Evolutionary conservation across 1,139 yeast genomes (phyloP).

Genomic region (Kazachstania sp.): DNA sequence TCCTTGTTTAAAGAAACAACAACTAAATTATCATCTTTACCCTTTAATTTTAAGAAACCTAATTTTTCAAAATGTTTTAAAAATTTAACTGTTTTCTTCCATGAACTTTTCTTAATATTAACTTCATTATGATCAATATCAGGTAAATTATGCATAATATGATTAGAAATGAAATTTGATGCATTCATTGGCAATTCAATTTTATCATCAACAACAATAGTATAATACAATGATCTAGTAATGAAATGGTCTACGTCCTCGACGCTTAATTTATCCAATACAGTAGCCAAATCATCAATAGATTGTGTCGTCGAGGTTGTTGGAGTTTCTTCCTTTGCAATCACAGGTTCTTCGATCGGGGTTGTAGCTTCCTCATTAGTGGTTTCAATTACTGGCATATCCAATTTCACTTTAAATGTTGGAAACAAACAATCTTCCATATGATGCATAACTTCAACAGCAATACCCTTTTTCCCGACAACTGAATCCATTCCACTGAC

Average conservation of each 20-base stretch:
- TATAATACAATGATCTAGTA: conserved; percentile 56
- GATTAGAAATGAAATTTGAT: conserved; percentile 66
- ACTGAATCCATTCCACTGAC: conserved; percentile 39
- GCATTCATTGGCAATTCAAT: conserved; percentile 55
- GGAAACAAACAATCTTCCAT: conserved; percentile 46
- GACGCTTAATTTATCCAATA: conserved; percentile 37
- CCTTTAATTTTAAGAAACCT: conserved; percentile 62
- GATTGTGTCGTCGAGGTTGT: neutral
- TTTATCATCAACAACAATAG: conserved; percentile 47
- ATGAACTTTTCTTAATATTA: conserved; percentile 71
- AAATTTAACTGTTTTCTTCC: conserved; percentile 84
- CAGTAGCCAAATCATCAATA: conserved; percentile 25
- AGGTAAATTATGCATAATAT: conserved; percentile 67
- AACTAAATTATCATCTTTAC: conserved; percentile 59
- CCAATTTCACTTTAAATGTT: conserved; percentile 39
- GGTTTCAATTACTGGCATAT: conserved; percentile 30
- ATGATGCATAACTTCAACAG: conserved; percentile 52
- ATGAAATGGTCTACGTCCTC: conserved; percentile 79
- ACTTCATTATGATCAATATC: conserved; percentile 40
- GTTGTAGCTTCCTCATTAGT: conserved; percentile 10
- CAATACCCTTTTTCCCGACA: conserved; percentile 55
- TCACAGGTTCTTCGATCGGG: neutral
- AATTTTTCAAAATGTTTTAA: conserved; percentile 78
- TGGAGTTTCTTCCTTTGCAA: neutral
- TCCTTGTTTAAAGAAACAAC: conserved; percentile 44